Percentiles rank a stretch among this genome's conserved stretches.
These are phyloP conservation scores for Alternaria viburni DNA, from an alignment of 2,329 filamentous ascomycete species.

Conservation along the genomic window DNA sequence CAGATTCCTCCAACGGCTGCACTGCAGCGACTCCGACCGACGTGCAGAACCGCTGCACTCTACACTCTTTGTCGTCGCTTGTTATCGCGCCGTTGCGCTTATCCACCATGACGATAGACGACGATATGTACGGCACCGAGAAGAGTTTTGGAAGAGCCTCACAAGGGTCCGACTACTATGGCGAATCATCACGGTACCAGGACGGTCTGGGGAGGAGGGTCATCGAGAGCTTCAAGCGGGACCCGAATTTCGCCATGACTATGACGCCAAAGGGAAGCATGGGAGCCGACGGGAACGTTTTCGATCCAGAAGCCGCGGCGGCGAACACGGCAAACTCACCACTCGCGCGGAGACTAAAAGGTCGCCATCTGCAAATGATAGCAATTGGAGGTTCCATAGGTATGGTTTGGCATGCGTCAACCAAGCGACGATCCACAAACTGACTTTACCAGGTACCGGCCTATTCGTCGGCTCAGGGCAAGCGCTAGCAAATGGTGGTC, in stretches of 20 bases:
- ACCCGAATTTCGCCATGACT: conserved; percentile 52
- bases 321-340: conserved; percentile 73
- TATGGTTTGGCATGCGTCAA: conserved; percentile 22
- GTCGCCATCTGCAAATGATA: conserved; percentile 89
- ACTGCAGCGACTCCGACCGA: conserved; percentile 22
- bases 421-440: conserved; percentile 9
- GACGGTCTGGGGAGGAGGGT: conserved; percentile 51
- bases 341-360: conserved; percentile 66
- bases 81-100: conserved; percentile 8
- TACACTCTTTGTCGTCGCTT: conserved; percentile 4
- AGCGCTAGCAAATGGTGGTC: conserved; percentile 49
- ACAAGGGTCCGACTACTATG: conserved; percentile 47
- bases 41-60: conserved; percentile 29
- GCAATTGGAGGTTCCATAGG: conserved; percentile 89
- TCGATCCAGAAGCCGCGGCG: conserved; percentile 68
- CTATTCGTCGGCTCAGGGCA: conserved; percentile 79
- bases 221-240: conserved; percentile 49
- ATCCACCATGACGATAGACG: conserved; percentile 38
- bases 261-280: conserved; percentile 55
- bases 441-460: conserved; percentile 56
- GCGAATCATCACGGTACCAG: conserved; percentile 43
- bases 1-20: conserved; percentile 8
- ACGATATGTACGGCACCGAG: conserved; percentile 47
- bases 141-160: conserved; percentile 48
- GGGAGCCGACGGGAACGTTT: conserved; percentile 61